Evolutionary conservation across 345 rosid species (phyloP).

Genomic region (Bretschneidera sinensis): DNA sequence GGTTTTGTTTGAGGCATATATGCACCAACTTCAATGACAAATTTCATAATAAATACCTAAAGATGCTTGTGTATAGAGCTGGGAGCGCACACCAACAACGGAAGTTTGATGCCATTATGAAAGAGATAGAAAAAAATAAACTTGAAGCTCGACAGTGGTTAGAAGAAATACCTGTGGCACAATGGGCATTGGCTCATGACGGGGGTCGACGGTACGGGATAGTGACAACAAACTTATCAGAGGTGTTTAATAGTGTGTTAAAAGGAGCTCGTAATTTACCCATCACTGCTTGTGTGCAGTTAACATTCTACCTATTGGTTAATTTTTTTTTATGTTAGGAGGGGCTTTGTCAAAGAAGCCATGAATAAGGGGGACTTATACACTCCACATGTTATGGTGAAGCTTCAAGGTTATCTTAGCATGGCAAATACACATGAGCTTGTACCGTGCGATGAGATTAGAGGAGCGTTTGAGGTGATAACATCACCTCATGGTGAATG

Average conservation of each 20-base stretch:
- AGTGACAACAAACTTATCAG: no score
- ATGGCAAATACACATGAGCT: background rate
- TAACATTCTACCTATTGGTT: background rate
- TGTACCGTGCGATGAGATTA: background rate
- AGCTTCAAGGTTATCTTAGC: background rate
- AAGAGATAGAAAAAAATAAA: background rate
- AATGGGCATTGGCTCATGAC: slow-evolving; percentile 18
- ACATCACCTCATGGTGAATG: background rate
- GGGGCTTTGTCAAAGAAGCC: background rate
- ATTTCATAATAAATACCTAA: background rate
- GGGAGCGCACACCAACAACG: background rate
- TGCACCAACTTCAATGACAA: background rate
- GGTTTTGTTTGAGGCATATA: background rate
- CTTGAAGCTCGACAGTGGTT: slow-evolving; percentile 5
- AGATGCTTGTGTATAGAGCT: background rate
- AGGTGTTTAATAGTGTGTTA: no score
- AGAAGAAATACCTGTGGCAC: slow-evolving; percentile 1
- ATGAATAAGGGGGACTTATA: background rate
- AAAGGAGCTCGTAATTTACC: no score
- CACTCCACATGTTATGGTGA: background rate
- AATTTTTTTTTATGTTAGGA: background rate
- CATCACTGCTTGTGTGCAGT: background rate
- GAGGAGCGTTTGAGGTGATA: background rate
- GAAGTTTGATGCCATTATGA: slow-evolving; percentile 8
- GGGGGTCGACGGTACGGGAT: slow-evolving; percentile 5